phyloP scores from a whole-genome alignment of 495 filamentous ascomycete species.

The Thozetella sp. region DNA sequence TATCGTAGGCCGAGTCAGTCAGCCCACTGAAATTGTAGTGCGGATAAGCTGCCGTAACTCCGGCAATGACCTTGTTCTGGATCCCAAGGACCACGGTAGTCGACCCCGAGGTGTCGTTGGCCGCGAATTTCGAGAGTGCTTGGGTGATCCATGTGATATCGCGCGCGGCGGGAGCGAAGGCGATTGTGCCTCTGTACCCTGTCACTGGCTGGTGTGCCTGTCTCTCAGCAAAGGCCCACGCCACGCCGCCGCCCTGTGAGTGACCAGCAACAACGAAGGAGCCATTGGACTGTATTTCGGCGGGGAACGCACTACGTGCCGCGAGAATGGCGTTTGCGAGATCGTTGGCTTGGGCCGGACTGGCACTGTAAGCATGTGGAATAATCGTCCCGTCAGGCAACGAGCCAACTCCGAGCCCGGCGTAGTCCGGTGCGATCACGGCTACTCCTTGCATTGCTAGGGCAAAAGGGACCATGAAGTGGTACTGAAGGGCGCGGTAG shows the following conservation, averaged over 20 bases:
- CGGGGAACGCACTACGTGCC: constrained; percentile 35
- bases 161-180: neutral
- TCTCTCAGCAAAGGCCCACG: constrained; percentile 10
- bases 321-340: constrained; percentile 38
- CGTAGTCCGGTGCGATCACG: constrained; percentile 54
- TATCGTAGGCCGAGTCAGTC: neutral
- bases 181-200: constrained; percentile 5
- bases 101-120: neutral
- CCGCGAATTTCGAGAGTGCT: neutral
- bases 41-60: neutral
- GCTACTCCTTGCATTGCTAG: constrained; percentile 48
- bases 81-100: neutral
- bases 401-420: constrained; percentile 44
- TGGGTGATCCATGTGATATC: neutral
- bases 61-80: constrained; percentile 5
- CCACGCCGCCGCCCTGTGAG: constrained; percentile 44
- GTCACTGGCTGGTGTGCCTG: neutral
- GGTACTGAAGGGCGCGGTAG: constrained; percentile 19
- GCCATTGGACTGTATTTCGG: constrained; percentile 6
- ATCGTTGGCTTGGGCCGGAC: constrained; percentile 38
- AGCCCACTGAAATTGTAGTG: neutral
- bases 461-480: constrained; percentile 37
- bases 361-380: constrained; percentile 30
- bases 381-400: constrained; percentile 25
- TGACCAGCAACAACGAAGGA: constrained; percentile 45